Conservation (phyloP, 2,329 filamentous ascomycete genomes). For the Sarocladiaceae sp. region DNA sequence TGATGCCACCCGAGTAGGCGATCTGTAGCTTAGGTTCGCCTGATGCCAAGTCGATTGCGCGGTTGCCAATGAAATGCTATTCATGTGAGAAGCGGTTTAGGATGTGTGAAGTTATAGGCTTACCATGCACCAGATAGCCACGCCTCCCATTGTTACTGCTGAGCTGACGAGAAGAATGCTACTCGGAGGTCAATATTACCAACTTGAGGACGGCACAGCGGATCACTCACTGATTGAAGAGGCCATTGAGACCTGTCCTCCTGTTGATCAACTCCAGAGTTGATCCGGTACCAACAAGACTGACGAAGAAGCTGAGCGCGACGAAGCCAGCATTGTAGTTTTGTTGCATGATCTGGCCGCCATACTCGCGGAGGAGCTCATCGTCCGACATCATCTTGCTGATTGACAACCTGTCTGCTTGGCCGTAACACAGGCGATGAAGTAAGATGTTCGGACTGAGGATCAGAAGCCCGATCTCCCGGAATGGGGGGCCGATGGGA, state of each 20-base stretch:
- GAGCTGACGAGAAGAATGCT: constrained; percentile 61
- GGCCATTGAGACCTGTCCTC: constrained; percentile 63
- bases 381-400: constrained; percentile 7
- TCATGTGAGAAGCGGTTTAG: too few species aligned
- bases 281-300: constrained; percentile 70
- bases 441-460: too few species aligned
- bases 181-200: too few species aligned
- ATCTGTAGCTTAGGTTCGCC: constrained; percentile 64
- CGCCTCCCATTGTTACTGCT: constrained; percentile 68
- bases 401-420: not conserved
- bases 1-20: constrained; percentile 67
- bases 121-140: constrained; percentile 71
- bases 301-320: constrained; percentile 70
- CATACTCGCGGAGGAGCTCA: constrained; percentile 34
- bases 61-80: constrained; percentile 79
- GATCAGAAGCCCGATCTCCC: not conserved
- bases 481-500: not conserved
- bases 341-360: constrained; percentile 42
- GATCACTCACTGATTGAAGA: constrained; percentile 60
- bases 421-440: too few species aligned
- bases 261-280: constrained; percentile 80
- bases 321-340: constrained; percentile 59
- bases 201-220: too few species aligned
- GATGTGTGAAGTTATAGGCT: constrained; percentile 12
- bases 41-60: constrained; percentile 66